Conservation (phyloP, 2,329 filamentous ascomycete genomes). For the Beauveria australis region DNA sequence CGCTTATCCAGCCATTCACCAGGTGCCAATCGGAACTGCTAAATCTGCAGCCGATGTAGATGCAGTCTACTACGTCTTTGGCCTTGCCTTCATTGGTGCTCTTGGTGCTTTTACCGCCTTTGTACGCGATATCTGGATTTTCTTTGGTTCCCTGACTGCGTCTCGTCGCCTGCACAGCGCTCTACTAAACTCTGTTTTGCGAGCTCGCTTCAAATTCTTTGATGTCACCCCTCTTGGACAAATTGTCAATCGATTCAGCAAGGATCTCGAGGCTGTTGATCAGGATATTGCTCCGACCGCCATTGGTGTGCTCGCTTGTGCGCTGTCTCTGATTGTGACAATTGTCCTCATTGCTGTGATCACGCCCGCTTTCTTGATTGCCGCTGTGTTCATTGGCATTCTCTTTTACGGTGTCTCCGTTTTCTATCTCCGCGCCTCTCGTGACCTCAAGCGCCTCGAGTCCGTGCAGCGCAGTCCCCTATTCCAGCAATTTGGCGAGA, state of each 20-base stretch:
- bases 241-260: constrained; percentile 97
- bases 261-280: constrained; percentile 89
- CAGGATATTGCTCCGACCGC: constrained; percentile 93
- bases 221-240: constrained; percentile 92
- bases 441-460: constrained; percentile 90
- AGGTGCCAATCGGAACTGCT: constrained; percentile 13
- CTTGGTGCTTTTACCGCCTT: constrained; percentile 75
- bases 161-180: constrained; percentile 76
- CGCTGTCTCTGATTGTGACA: constrained; percentile 67
- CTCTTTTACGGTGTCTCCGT: constrained; percentile 76
- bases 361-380: constrained; percentile 84
- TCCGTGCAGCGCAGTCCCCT: constrained; percentile 89
- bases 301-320: constrained; percentile 63
- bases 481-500: constrained; percentile 98
- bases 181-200: constrained; percentile 69
- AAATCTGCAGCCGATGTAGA: constrained; percentile 53
- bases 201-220: constrained; percentile 96
- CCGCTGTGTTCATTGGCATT: constrained; percentile 73
- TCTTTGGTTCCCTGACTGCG: constrained; percentile 82
- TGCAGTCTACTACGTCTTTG: constrained; percentile 70
- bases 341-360: constrained; percentile 79
- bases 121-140: constrained; percentile 76
- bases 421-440: constrained; percentile 87
- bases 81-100: constrained; percentile 75
- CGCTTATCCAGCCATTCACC: constrained; percentile 11